Evolutionary conservation across 1,139 yeast genomes (phyloP).

Genomic region (Saccharomyces hybrid): DNA sequence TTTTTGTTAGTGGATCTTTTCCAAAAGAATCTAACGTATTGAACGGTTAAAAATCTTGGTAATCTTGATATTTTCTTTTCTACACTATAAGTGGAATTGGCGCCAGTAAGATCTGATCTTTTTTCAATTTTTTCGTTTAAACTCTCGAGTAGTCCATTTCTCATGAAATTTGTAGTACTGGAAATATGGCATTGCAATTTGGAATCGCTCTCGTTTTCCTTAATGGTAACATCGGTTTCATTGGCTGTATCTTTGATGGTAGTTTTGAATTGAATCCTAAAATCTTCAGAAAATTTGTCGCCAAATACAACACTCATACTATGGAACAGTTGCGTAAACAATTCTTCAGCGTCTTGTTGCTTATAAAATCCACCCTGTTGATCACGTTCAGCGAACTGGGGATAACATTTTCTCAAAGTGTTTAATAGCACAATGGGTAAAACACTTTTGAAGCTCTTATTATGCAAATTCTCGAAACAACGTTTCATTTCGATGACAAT

Average conservation of each 20-base stretch:
- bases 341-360: slow-evolving; percentile 98
- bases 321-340: slow-evolving; percentile 69
- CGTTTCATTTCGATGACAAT: slow-evolving; percentile 35
- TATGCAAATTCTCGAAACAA: slow-evolving; percentile 35
- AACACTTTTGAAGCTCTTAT: slow-evolving; percentile 41
- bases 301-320: slow-evolving; percentile 43
- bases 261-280: slow-evolving; percentile 58
- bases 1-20: slow-evolving; percentile 84
- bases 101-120: slow-evolving; percentile 58
- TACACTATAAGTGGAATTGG: slow-evolving; percentile 64
- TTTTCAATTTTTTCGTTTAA: slow-evolving; percentile 73
- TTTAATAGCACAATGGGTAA: slow-evolving; percentile 60
- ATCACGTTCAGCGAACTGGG: slow-evolving; percentile 80
- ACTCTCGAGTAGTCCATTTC: slow-evolving; percentile 75
- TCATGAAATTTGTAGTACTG: slow-evolving; percentile 75
- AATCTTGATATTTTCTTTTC: slow-evolving; percentile 64
- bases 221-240: slow-evolving; percentile 46
- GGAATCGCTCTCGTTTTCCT: slow-evolving; percentile 51
- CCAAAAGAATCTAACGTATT: slow-evolving; percentile 94
- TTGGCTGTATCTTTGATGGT: slow-evolving; percentile 50
- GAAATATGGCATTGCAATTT: slow-evolving; percentile 87
- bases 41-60: slow-evolving; percentile 84
- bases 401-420: slow-evolving; percentile 56
- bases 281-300: slow-evolving; percentile 46
- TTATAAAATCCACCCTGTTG: slow-evolving; percentile 61